phyloP scores from a whole-genome alignment of 768 basidiomycete genomes.

The Galerina sulciceps region DNA sequence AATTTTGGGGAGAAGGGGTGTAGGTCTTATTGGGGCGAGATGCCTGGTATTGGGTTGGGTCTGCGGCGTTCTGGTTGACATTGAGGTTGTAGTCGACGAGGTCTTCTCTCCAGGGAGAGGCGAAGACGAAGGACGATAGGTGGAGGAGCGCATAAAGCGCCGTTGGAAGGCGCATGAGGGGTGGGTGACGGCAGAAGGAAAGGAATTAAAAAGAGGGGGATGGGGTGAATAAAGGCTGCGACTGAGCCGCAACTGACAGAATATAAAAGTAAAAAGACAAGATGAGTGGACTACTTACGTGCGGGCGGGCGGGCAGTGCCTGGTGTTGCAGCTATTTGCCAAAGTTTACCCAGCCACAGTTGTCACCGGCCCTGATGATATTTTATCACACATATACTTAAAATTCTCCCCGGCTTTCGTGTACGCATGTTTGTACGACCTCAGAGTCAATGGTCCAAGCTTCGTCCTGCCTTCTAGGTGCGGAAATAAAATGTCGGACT shows the following conservation, averaged over 20 bases:
- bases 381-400: too few species aligned
- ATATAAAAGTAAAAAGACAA: conserved; percentile 1
- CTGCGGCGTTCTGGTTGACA: conserved; percentile 65
- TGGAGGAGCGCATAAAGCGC: conserved; percentile 43
- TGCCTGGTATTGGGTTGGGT: conserved; percentile 47
- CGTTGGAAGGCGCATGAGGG: conserved; percentile 51
- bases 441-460: too few species aligned
- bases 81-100: conserved; percentile 81
- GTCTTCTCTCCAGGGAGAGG: conserved; percentile 71
- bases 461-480: too few species aligned
- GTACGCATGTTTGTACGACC: too few species aligned
- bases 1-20: conserved; percentile 81
- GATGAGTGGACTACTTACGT: conserved; percentile 1
- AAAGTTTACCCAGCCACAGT: conserved; percentile 16
- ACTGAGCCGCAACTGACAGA: conserved; percentile 4
- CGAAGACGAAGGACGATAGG: conserved; percentile 41
- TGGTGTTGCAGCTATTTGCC: conserved; percentile 17
- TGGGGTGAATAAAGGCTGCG: neutral
- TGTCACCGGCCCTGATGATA: too few species aligned
- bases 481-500: too few species aligned
- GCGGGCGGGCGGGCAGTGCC: conserved; percentile 12
- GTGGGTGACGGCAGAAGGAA: conserved; percentile 6
- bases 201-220: conserved; percentile 17
- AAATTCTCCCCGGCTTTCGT: too few species aligned
- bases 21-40: conserved; percentile 72